Base-by-base conservation (phyloP, 2,329 filamentous ascomycete species). In the Fusarium vanettenii region DNA sequence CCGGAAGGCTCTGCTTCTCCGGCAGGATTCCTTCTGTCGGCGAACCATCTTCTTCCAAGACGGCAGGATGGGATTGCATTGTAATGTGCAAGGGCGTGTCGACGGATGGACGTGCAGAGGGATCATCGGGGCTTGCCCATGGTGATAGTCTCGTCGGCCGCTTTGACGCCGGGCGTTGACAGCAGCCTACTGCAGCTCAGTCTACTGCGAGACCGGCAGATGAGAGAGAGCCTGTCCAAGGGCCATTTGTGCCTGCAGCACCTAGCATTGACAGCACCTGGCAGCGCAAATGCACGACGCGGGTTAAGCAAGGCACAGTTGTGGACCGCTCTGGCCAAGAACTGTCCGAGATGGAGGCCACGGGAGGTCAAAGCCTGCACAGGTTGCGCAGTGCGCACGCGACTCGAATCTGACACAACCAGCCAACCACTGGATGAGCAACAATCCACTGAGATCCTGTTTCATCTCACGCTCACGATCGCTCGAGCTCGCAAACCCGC, bases 121-220 rank as follows among this genome's bases (percentile, higher is more conserved):
- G 52, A 60, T 63, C 35, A 41, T 29, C 29, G 39, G 41, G 60
- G 35, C 37, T 50, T 27, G 11, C 64, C 33, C 9, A 57, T 45
- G 45, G 50, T 20, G 59, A 37, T 18, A 60, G 45, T 20, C 29
- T 45, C 41, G 25, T n/a, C 41, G 33, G 25, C 43, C 60, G 39
- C 39, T 31, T 60, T 50, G 39, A 41, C 62, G 55, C 61, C 39
- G 27, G 27, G 29, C 37, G 14, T 64, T 48, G 37, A 62, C 37
- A 63, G 37, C 59, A 66, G 52, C 52, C 57, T 66, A 64, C 72
- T 74, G 67, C 67, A 62, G 39, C 70, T 69, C 67, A 35, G 31
- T 50, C 48, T 67, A 48, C 72, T 75, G 48, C 55, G 67, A 71
- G 61, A 69, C 64, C 73, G 69, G 76, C 76, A 76, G 69, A 77